Evolutionary conservation across 768 basidiomycete genomes (phyloP), one percentile per base, ranked within the genome.

Genomic region (Steccherinum ochraceum): DNA sequence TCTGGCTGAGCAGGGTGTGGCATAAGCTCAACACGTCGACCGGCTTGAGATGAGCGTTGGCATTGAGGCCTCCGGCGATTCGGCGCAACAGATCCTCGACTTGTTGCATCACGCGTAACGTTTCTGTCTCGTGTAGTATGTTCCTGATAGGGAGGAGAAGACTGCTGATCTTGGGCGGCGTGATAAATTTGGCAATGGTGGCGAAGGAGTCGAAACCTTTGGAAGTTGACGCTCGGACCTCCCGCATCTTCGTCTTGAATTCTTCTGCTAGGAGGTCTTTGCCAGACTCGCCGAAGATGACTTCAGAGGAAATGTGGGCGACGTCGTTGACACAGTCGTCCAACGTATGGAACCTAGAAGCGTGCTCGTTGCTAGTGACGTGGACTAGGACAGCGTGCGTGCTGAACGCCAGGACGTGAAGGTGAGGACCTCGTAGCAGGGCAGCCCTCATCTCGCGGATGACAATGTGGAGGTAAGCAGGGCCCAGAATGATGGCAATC

Each of bases 221-320:
- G n/a, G 89, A 80, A 2, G 84, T 77, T 21, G 91, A 92, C 10
- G 82, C 78, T 25, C 83, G 78, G 24, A 94, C 95, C 70, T 99
- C 95, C 19, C 88, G 79, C 82, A 93, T 89, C 67, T 89, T 93
- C 16, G 93, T 93, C 70, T 85, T 91, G 81, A 95, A 97, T 21
- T 86, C 94, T 58, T 93, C 92, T 2, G 85, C 75, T 51, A 84
- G 80, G 0, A 89, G 84, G 59, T 97, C 91, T 65, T 89, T 89
- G 12, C 88, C 89, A 1, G 94, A 93, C 63, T 93, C 84, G 23
- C 95, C 95, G 58, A 97, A 97, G 48, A 97, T 79, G 47, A 97
- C 95, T 61, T 91, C 93, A 0, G 84, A 83, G 13, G 88, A 84
- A 50, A 97, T 70, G 61, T 87, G 80, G 0, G 89, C 84, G 5